phyloP scores from a whole-genome alignment of 805 yeast species.

The Candida michaelii region DNA sequence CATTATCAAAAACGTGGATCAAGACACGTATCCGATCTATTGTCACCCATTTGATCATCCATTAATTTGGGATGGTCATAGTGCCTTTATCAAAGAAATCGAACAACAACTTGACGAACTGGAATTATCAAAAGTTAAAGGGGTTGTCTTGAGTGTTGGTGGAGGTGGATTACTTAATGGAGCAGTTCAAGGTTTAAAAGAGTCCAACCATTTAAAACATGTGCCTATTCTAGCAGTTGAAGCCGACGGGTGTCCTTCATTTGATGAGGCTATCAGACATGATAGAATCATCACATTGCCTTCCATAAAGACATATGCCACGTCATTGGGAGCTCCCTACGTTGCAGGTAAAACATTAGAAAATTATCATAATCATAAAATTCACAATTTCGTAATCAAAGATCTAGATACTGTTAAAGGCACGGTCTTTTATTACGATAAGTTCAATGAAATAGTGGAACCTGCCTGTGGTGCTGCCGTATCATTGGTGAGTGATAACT shows the following conservation, averaged over 20 bases:
- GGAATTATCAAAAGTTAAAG: conserved; percentile 22
- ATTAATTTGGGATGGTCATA: conserved; percentile 32
- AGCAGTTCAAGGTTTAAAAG: conserved; percentile 23
- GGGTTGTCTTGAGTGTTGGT: conserved; percentile 31
- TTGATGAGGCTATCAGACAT: conserved; percentile 21
- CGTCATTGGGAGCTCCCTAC: conserved; percentile 31
- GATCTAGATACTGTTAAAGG: conserved; percentile 28
- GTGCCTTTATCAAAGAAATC: conserved; percentile 24
- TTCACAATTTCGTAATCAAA: conserved; percentile 21
- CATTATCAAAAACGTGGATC: conserved; percentile 17
- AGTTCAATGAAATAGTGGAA: conserved; percentile 23
- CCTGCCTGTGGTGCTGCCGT: conserved; percentile 37
- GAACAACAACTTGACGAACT: conserved; percentile 19
- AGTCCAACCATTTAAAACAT: conserved; percentile 13
- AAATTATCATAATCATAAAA: conserved; percentile 16
- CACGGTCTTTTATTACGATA: conserved; percentile 23
- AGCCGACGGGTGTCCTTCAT: conserved; percentile 25
- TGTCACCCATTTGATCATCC: conserved; percentile 36
- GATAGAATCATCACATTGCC: conserved; percentile 20
- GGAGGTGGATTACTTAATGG: conserved; percentile 38
- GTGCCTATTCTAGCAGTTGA: conserved; percentile 30
- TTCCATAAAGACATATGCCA: conserved; percentile 23
- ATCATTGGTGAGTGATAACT: conserved; percentile 15
- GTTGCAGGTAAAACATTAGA: conserved; percentile 20
- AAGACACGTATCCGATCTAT: conserved; percentile 21